Evolutionary conservation across 345 rosid genomes (phyloP), one percentile per base, ranked within the genome.

Genomic region (Linum tenue): DNA sequence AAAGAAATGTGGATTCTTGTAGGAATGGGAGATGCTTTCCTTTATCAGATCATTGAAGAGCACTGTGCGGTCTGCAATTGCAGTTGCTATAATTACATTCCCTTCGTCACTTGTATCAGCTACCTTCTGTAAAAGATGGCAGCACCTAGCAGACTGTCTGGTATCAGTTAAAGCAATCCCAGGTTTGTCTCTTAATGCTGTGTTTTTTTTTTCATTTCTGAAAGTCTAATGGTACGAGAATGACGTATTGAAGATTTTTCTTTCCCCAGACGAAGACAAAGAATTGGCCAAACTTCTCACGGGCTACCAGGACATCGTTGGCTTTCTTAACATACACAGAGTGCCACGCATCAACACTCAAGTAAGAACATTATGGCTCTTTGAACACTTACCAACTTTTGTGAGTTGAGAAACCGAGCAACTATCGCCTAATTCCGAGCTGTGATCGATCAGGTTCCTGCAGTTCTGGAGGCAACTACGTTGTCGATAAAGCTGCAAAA

Each of bases 281-380:
- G 92, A 86, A 60, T 70, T 90, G 74, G 92, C 84, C 62, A 80
- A 74, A 73, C 95, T 94, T 43, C 86, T 90, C 12, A 84, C 95
- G 6, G 97, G 88, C 55, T 94, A 94, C 80, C 89, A 90, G 69
- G 99, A 90, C 81, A 90, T 94, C 83, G 80, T 85, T 74, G 97
- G 99, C 55, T 83, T 90, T 70, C 95, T 94, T 51, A 86, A 82
- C 42, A 59, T 94, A 63, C 99, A 94, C 79, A 94, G 80, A 76
- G 84, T 90, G 42, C 87, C 89, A 2, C 85, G 91, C 15, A 76
- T 84, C 69, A 90, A 88, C 75, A 80, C 96, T 2, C 99, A 94
- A 92, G 97, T 94, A 76, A 57, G 5, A 12, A 56, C 31, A 4
- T 10, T 56, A 16, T 31, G 16, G 60, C 22, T 9, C 37, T 57